A percentile compares a stretch with the other conserved stretches of the same genome.
Conservation (phyloP, 2,329 filamentous ascomycete species). For the Trichoderma brevicompactum region DNA sequence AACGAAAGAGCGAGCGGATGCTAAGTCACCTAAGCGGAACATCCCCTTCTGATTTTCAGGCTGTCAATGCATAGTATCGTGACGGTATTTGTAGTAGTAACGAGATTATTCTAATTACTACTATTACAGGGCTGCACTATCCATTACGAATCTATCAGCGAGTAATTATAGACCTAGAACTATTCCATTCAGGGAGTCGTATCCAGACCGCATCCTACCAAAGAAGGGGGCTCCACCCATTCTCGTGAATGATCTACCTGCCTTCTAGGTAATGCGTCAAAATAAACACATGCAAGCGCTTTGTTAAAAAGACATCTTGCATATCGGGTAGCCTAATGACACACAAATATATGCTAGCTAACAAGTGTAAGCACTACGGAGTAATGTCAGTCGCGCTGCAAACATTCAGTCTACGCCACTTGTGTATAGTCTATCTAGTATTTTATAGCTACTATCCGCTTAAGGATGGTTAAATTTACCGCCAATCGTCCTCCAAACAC, state of each 20-base stretch:
- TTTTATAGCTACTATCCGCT: background rate
- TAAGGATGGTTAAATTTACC: background rate
- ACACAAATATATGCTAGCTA: background rate
- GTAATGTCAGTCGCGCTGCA: background rate
- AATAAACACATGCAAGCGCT: background rate
- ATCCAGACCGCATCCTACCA: too few species aligned
- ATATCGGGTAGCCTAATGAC: background rate
- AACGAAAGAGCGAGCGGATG: too few species aligned
- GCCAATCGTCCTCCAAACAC: slow-evolving; percentile 13
- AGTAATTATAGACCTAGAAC: background rate
- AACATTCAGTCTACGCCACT: background rate
- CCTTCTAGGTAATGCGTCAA: background rate
- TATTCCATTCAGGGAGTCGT: too few species aligned
- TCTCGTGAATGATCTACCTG: background rate
- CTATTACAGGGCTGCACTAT: background rate
- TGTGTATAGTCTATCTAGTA: background rate
- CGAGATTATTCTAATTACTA: background rate
- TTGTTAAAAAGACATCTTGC: background rate
- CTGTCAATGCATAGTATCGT: background rate
- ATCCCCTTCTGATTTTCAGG: background rate
- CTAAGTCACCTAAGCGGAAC: background rate
- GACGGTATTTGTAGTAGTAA: background rate
- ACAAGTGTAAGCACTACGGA: background rate
- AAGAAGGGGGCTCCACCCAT: background rate
- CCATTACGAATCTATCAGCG: background rate